Base-by-base conservation (phyloP, 2,329 filamentous ascomycete species). In the Aspergillus flavus region DNA sequence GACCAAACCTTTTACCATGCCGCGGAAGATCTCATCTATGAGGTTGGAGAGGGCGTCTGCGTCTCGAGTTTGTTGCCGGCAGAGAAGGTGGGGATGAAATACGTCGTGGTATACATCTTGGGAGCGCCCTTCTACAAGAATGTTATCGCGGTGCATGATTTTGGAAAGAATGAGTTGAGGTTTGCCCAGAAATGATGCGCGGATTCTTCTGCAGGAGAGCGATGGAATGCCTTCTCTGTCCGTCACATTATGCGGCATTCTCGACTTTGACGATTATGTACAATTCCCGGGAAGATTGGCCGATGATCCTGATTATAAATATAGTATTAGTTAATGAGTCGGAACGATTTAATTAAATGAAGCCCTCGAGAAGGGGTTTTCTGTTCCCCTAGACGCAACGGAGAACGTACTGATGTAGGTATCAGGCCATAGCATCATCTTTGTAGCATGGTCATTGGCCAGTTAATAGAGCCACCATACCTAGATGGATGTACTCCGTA, bases 141-240 rank as follows among this genome's bases (percentile, higher is more conserved):
- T 64, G 83, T 85, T 0, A 71, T 85, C 5, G 74, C 79, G 11
- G 82, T 85, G 1, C 84, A 82, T 71, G 83, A 85, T 73, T 76
- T 85, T 62, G 82, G 81, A 12, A 78, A 75, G 23, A 73, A 73
- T 52, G 73, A 81, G 71, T 79, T 85, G 79, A 71, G 78, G n/a
- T 84, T 85, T 68, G 79, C 82, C 48, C 45, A 48, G 12, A 23
- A 14, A 46, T 45, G n/a, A 45, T 4, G 19, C 41, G 10, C 3
- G n/a, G n/a, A 45, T 6, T 14, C n/a, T 45, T 45, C n/a, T 19
- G 6, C 6, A 16, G 41, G 41, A 45, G 41, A 11, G 41, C 7
- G 41, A 45, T n/a, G 41, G n/a, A 23, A 21, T 11, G 7, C 5
- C 4, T n/a, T 6, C 4, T 32, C 32, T 11, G 9, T 45, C n/a